phyloP scores from a whole-genome alignment of 1,284 basidiomycete genomes.

The Trichosporon coremiiforme region DNA sequence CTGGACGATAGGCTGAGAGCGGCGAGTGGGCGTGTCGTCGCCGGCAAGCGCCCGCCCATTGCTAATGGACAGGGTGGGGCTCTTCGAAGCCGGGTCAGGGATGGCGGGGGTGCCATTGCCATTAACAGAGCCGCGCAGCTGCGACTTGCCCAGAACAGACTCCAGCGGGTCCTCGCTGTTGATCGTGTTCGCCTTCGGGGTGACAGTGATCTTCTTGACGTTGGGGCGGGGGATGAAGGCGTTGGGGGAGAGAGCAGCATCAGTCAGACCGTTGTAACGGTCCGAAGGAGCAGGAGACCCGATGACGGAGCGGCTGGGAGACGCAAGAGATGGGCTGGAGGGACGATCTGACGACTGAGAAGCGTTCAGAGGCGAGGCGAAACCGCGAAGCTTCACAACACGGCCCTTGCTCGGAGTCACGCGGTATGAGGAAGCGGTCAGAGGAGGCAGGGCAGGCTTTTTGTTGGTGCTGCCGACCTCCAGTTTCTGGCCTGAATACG shows the following conservation, averaged over 20 bases:
- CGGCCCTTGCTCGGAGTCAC: constrained; percentile 55
- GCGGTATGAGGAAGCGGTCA: constrained; percentile 56
- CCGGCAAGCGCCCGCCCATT: constrained; percentile 29
- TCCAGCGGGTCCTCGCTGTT: constrained; percentile 50
- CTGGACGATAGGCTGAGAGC: constrained; percentile 41
- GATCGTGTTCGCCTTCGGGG: constrained; percentile 60
- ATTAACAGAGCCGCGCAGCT: constrained; percentile 53
- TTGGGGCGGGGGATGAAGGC: constrained; percentile 74
- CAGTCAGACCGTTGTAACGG: constrained; percentile 62
- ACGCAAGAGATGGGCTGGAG: constrained; percentile 48
- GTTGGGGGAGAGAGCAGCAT: constrained; percentile 59
- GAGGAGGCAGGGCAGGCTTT: constrained; percentile 57
- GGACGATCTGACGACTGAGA: constrained; percentile 31
- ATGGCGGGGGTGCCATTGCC: constrained; percentile 50
- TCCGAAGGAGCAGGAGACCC: constrained; percentile 47
- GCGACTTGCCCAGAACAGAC: constrained; percentile 53
- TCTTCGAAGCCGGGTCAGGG: constrained; percentile 42
- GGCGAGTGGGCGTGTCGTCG: constrained; percentile 33
- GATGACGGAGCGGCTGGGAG: constrained; percentile 38
- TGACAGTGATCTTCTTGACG: constrained; percentile 91
- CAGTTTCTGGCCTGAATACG: constrained; percentile 51
- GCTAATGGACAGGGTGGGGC: constrained; percentile 61
- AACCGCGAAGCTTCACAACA: constrained; percentile 58
- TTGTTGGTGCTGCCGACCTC: constrained; percentile 54
- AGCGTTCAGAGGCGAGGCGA: constrained; percentile 56